phyloP scores from a whole-genome alignment of 768 basidiomycete species.

The Amanita rimosa region DNA sequence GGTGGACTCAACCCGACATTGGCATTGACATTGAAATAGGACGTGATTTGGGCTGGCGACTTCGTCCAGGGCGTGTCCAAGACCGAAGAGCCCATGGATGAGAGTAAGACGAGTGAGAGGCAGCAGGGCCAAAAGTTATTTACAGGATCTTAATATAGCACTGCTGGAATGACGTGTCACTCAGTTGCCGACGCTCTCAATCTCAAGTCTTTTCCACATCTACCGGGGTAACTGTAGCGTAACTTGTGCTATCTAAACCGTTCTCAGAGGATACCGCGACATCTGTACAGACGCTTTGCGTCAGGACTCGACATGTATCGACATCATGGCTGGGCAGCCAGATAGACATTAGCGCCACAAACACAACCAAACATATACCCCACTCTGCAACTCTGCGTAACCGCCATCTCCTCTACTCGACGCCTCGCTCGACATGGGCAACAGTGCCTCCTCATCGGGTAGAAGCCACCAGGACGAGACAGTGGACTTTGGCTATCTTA shows the following conservation, averaged over 20 bases:
- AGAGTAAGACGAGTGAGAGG: conserved; percentile 8
- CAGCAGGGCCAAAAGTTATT: conserved; percentile 8
- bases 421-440: conserved; percentile 48
- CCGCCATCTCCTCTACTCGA: background rate
- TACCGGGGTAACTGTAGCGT: background rate
- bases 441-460: conserved; percentile 66
- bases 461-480: conserved; percentile 70
- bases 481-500: conserved; percentile 73
- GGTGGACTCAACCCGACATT: conserved; percentile 50
- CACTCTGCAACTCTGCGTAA: background rate
- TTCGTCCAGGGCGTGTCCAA: conserved; percentile 78
- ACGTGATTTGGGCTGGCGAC: conserved; percentile 55
- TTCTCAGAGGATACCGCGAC: too few species aligned
- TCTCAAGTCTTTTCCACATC: background rate
- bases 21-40: conserved; percentile 60
- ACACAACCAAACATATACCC: conserved; percentile 4
- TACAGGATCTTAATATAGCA: conserved; percentile 3
- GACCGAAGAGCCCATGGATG: conserved; percentile 12
- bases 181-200: background rate
- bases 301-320: too few species aligned
- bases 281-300: too few species aligned
- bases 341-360: conserved; percentile 1
- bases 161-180: conserved; percentile 29
- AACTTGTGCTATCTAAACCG: background rate
- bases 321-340: too few species aligned